Evolutionary conservation across 306 rosid species (phyloP).

Genomic region (Urtica urens): DNA sequence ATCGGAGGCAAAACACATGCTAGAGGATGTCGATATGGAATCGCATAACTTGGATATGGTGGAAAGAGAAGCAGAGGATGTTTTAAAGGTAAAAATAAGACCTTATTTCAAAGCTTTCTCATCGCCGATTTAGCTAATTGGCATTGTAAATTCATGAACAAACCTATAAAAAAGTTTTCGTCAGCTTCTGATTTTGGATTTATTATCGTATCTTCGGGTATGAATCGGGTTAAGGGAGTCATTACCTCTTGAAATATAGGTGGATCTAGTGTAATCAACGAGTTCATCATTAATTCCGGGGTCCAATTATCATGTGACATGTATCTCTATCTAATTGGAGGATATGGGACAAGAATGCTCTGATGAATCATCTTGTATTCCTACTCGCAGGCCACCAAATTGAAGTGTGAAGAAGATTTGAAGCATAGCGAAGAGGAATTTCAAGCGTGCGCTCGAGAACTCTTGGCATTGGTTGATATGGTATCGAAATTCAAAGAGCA

Average conservation of each 20-base stretch:
- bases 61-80: constrained; percentile 62
- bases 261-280: too few relatives aligned
- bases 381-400: constrained; percentile 38
- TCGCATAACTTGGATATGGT: constrained; percentile 37
- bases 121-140: neutral
- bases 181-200: too few relatives aligned
- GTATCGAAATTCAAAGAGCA: constrained; percentile 53
- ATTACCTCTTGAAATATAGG: too few relatives aligned
- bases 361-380: neutral
- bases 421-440: constrained; percentile 52
- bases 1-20: constrained; percentile 44
- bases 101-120: too few relatives aligned
- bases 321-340: too few relatives aligned
- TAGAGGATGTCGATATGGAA: constrained; percentile 44
- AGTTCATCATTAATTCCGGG: too few relatives aligned
- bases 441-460: constrained; percentile 36
- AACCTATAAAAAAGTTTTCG: too few relatives aligned
- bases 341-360: neutral
- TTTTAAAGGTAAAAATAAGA: constrained; percentile 78
- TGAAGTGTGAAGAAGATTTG: constrained; percentile 51
- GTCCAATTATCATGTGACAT: too few relatives aligned
- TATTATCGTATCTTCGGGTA: too few relatives aligned
- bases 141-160: too few relatives aligned
- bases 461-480: constrained; percentile 42
- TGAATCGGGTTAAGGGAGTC: too few relatives aligned